phyloP scores from a whole-genome alignment of 192 early-diverging fungal genomes.

The Geranomyces variabilis region DNA sequence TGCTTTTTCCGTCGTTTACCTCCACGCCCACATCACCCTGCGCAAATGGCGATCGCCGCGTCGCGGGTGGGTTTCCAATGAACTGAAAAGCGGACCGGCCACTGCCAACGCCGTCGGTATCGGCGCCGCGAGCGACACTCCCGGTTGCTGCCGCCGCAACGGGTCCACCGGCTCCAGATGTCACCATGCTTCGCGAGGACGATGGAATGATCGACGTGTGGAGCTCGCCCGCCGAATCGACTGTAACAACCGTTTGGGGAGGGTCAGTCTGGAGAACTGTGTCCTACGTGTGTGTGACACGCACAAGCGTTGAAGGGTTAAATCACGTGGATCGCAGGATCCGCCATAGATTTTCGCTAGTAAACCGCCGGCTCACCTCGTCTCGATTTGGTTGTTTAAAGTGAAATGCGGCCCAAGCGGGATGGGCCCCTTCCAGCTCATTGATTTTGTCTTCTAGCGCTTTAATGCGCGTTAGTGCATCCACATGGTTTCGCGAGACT shows the following conservation, averaged over 20 bases:
- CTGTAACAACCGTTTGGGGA: constrained; percentile 25
- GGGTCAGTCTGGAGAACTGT: constrained; percentile 7
- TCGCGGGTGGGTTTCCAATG: no score
- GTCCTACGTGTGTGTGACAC: neutral
- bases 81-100: no score
- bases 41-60: no score
- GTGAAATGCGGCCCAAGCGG: constrained; percentile 76
- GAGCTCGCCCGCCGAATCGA: neutral
- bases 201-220: constrained; percentile 23
- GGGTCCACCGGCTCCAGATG: no score
- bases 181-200: neutral
- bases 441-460: constrained; percentile 79
- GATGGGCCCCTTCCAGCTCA: constrained; percentile 73
- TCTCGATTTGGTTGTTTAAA: constrained; percentile 75
- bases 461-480: constrained; percentile 62
- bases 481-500: constrained; percentile 45
- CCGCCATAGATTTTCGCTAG: neutral
- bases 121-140: no score
- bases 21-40: no score
- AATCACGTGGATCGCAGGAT: neutral
- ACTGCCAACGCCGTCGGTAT: no score
- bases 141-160: no score
- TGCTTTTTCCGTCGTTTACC: no score
- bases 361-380: neutral
- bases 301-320: neutral